A percentile compares a stretch with the other conserved stretches of the same genome.
These are phyloP conservation scores for Neonectria punicea DNA, from an alignment of 2,329 filamentous ascomycete genomes.

Conservation along the genomic window DNA sequence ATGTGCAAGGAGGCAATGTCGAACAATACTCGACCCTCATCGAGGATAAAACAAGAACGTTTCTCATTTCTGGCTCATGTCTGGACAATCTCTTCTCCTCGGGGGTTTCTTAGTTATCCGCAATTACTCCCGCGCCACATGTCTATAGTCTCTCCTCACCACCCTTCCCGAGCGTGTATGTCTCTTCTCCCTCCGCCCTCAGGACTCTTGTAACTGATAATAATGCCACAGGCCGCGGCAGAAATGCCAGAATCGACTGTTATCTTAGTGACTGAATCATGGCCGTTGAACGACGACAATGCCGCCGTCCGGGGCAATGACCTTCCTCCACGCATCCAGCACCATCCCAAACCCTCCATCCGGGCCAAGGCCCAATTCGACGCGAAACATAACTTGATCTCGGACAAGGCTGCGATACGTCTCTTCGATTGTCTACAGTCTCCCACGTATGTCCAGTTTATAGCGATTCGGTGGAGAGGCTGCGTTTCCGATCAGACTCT, in stretches of 20 bases:
- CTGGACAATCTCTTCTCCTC: background rate
- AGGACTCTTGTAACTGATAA: background rate
- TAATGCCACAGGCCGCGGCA: background rate
- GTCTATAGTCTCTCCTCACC: background rate
- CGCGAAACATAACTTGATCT: background rate
- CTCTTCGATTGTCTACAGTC: background rate
- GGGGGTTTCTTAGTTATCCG: background rate
- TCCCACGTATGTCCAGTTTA: background rate
- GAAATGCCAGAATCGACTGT: background rate
- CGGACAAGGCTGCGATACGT: background rate
- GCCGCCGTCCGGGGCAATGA: background rate
- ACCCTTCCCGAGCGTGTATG: conserved; percentile 1
- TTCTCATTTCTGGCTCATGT: background rate
- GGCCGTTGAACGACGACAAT: background rate
- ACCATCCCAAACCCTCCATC: background rate
- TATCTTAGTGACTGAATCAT: conserved; percentile 1
- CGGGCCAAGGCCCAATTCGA: conserved; percentile 2
- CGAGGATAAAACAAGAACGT: background rate
- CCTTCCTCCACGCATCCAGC: background rate
- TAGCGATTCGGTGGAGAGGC: background rate
- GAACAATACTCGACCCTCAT: background rate
- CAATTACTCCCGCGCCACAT: background rate
- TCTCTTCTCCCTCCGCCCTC: background rate
- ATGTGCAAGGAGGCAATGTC: background rate
- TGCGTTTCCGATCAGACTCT: background rate